These are phyloP conservation scores for Brassica rapa DNA, from an alignment of 345 rosid genomes.

Conservation along the genomic window DNA sequence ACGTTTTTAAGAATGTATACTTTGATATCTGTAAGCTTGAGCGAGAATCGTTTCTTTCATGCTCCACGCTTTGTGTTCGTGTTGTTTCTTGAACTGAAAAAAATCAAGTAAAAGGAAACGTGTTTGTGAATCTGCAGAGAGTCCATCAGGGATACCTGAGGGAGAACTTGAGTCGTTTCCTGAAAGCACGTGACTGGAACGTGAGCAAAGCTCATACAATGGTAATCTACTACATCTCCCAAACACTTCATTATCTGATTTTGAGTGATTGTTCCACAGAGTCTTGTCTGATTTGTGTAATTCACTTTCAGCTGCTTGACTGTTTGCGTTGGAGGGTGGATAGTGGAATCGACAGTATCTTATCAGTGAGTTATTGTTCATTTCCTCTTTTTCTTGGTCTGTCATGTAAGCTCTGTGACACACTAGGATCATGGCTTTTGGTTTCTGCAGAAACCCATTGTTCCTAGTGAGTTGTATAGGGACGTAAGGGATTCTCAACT, in stretches of 20 bases:
- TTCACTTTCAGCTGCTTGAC: conserved; percentile 69
- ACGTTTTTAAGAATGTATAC: not conserved
- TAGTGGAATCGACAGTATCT: conserved; percentile 75
- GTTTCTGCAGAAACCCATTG: conserved; percentile 80
- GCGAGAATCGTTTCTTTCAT: not conserved
- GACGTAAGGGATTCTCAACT: conserved; percentile 85
- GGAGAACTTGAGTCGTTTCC: conserved; percentile 73
- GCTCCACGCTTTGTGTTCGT: not conserved
- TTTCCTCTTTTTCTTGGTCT: not conserved
- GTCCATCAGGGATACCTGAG: conserved; percentile 78
- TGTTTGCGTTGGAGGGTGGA: conserved; percentile 86
- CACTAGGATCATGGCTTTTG: not conserved
- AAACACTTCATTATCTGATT: conserved; percentile 12
- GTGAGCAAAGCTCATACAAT: conserved; percentile 76
- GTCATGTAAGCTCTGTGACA: not conserved
- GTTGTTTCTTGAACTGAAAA: not conserved
- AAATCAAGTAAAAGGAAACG: not conserved
- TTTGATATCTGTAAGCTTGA: not conserved
- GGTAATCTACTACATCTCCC: conserved; percentile 44
- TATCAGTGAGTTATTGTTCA: conserved; percentile 58
- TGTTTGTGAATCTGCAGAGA: conserved; percentile 52
- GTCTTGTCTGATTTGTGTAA: conserved; percentile 4
- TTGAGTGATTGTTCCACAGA: not conserved
- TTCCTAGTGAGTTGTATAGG: conserved; percentile 72
- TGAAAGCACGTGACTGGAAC: conserved; percentile 91